phyloP scores from a whole-genome alignment of 371 early-diverging fungal species.

The Syncephalis plumigaleata region DNA sequence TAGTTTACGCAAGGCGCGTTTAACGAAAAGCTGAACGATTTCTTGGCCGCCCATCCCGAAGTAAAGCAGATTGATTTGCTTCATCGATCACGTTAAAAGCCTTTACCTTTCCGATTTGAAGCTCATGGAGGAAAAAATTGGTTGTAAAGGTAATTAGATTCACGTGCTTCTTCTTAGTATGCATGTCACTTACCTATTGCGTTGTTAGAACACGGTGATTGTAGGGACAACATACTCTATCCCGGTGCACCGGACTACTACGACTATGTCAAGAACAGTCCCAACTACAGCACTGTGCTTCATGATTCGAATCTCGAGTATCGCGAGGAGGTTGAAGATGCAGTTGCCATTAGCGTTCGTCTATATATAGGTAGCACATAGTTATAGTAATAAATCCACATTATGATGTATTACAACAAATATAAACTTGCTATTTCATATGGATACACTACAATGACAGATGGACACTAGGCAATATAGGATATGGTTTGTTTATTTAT shows the following conservation, averaged over 20 bases:
- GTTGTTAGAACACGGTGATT: slow-evolving; percentile 5
- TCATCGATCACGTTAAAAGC: slow-evolving; percentile 11
- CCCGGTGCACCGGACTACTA: slow-evolving; percentile 14
- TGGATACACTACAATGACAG: no score
- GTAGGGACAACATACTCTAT: slow-evolving; percentile 11
- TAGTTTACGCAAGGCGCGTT: no score
- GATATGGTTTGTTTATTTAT: no score
- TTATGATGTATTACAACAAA: no score
- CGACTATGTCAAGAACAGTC: not conserved
- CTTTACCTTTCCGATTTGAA: slow-evolving; percentile 9
- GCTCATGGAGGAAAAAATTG: slow-evolving; percentile 5
- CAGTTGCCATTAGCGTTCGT: not conserved
- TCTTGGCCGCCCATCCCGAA: not conserved
- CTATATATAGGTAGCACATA: not conserved
- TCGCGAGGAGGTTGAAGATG: slow-evolving; percentile 1
- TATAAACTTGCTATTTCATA: no score
- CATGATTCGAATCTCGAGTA: not conserved
- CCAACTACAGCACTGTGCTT: not conserved
- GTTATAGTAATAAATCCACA: no score
- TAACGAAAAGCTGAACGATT: not conserved
- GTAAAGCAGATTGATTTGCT: slow-evolving; percentile 7
- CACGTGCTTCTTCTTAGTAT: no score
- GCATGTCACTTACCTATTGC: no score
- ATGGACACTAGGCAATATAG: no score
- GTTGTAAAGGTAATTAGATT: not conserved